Evolutionary conservation across 2,329 filamentous ascomycete genomes (phyloP), one percentile per base, ranked within the genome.

Genomic region (Lecanicillium sp.): DNA sequence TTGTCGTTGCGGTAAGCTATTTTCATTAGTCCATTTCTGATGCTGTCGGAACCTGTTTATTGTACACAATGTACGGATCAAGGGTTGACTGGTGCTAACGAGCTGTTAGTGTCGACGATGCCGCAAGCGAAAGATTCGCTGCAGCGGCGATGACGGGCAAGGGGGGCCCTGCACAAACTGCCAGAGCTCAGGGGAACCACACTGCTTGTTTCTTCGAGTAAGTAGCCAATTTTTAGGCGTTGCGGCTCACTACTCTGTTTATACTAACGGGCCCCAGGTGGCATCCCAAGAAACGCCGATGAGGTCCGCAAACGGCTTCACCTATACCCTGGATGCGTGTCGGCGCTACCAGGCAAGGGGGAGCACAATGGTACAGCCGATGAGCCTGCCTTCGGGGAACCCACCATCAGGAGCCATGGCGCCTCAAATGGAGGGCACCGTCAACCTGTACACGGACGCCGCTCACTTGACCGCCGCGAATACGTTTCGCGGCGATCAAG

Each of bases 111-210:
- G 90, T 59, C 78, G 79, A 27, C 79, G 90, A 49, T 97, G 90
- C 62, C 79, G 90, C 44, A 89, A 90, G 65, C 78, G 90, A 43
- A 97, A 97, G 69, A 97, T 97, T 52, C 83, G 87, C 50, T 97
- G 90, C 65, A 94, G 85, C 53, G 90, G 90, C 31, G 87, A 95
- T 56, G 70, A 74, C 25, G 84, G 84, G 22, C 77, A 82, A 52
- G 84, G 83, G n/a, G 64, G 69, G 29, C 79, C 81, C n/a, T 97
- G 90, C 61, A 69, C 74, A 10, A 94, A 89, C 59, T 97, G 90
- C 67, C 83, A 79, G 52, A 78, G 71, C 44, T 82, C 89, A 37
- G 83, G 84, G 11, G 66, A 74, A 18, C 75, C 81, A 17, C 66
- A 72, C 5, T 96, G 90, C 57, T 76, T 81, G 41, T 96, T 94